phyloP scores from a whole-genome alignment of 257 asterid genomes.

The Buddleja alternifolia region DNA sequence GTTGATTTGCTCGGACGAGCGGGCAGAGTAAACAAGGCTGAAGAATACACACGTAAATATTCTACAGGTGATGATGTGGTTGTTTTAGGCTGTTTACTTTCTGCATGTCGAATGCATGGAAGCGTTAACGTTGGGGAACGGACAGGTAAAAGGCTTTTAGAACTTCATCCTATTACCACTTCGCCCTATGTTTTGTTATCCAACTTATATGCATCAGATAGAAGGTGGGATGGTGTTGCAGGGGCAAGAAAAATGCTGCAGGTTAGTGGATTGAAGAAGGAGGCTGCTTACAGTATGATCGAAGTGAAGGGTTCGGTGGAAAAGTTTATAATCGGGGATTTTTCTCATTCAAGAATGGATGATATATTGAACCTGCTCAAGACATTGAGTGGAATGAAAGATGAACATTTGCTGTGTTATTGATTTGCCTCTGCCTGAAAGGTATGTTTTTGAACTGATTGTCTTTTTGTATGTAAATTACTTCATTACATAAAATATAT shows the following conservation, averaged over 20 bases:
- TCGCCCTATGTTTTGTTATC: conserved; percentile 72
- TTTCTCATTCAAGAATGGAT: conserved; percentile 53
- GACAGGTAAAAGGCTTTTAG: conserved; percentile 52
- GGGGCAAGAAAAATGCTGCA: conserved; percentile 59
- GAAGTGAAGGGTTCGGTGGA: conserved; percentile 49
- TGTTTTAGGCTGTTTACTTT: conserved; percentile 71
- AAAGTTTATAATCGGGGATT: conserved; percentile 54
- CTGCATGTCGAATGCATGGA: conserved; percentile 67
- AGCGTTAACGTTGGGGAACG: conserved; percentile 54
- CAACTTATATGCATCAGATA: conserved; percentile 62
- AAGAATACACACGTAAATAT: conserved; percentile 45
- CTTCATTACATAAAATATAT: no score
- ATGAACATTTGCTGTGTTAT: conserved; percentile 33
- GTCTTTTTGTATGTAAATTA: not conserved
- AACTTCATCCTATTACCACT: conserved; percentile 49
- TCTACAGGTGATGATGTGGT: conserved; percentile 52
- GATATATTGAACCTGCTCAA: conserved; percentile 43
- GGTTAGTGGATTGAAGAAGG: conserved; percentile 64
- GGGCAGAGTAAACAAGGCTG: conserved; percentile 66
- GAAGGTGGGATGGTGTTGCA: conserved; percentile 63
- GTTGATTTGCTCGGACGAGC: conserved; percentile 71
- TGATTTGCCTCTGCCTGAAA: conserved; percentile 4
- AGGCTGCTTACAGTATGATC: conserved; percentile 58
- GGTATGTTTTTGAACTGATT: not conserved
- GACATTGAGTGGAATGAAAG: conserved; percentile 41